Conservation (phyloP, 345 rosid species). For the Corchorus olitorius region DNA sequence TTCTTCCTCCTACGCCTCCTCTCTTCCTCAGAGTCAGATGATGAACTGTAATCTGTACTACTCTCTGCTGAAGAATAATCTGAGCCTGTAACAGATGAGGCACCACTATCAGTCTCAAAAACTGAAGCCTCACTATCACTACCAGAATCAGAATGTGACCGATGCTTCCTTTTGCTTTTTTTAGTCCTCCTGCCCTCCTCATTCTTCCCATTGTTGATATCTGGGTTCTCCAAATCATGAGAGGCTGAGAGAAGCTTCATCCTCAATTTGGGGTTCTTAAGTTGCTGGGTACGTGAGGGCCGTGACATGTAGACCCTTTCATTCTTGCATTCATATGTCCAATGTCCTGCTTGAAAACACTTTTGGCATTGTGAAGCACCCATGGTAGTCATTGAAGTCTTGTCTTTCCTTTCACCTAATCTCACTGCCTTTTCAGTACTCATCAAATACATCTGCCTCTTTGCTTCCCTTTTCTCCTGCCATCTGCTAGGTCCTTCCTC, state of each 20-base stretch:
- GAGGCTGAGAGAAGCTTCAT: conserved; percentile 52
- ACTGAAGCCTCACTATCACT: conserved; percentile 92
- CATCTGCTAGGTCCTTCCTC: conserved; percentile 99
- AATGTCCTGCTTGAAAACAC: conserved; percentile 89
- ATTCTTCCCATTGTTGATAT: conserved; percentile 43
- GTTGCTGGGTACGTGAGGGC: conserved; percentile 93
- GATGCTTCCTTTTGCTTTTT: conserved; percentile 89
- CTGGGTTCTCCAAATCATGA: conserved; percentile 57
- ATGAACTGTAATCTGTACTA: conserved; percentile 66
- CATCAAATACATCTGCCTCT: conserved; percentile 97
- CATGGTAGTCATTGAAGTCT: conserved; percentile 42
- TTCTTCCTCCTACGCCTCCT: conserved; percentile 65
- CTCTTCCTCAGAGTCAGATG: conserved; percentile 79
- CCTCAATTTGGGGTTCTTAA: conserved; percentile 84
- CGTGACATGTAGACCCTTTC: conserved; percentile 90
- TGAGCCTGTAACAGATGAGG: conserved; percentile 59
- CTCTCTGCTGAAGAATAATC: conserved; percentile 67
- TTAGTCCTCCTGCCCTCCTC: conserved; percentile 54
- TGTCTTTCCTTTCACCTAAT: conserved; percentile 94
- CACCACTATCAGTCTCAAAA: conserved; percentile 75
- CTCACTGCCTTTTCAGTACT: conserved; percentile 94
- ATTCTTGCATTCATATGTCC: conserved; percentile 96
- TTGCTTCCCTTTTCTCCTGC: conserved; percentile 98
- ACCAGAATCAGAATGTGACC: conserved; percentile 59
- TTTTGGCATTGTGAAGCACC: conserved; percentile 88